Evolutionary conservation across 257 asterid genomes (phyloP).

Genomic region (Euphrasia confusa): DNA sequence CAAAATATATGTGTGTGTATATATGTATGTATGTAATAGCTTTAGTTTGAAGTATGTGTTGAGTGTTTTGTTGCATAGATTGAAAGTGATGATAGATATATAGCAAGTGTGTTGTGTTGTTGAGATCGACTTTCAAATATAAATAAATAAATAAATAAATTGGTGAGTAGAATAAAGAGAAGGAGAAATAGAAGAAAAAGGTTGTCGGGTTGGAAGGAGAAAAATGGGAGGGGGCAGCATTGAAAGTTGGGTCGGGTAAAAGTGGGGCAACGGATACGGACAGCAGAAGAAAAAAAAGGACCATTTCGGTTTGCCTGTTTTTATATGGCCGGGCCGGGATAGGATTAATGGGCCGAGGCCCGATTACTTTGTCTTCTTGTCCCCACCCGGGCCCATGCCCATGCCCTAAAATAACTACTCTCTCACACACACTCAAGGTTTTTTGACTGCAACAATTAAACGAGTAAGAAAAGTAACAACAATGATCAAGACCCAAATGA

Average conservation of each 20-base stretch:
- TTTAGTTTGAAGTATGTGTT: conserved; percentile 25
- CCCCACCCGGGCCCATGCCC: not conserved
- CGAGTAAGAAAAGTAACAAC: too few relatives aligned
- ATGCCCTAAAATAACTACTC: not conserved
- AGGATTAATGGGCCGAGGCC: not conserved
- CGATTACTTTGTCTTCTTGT: not conserved
- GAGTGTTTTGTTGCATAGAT: not conserved
- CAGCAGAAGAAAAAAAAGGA: conserved; percentile 28
- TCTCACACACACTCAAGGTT: not conserved
- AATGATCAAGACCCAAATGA: too few relatives aligned
- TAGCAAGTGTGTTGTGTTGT: not conserved
- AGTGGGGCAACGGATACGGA: conserved; percentile 47
- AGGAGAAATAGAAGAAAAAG: not conserved
- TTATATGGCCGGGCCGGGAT: not conserved
- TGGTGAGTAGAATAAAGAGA: conserved; percentile 7
- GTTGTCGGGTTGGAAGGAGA: conserved; percentile 36
- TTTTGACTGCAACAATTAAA: too few relatives aligned
- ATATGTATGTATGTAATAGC: not conserved
- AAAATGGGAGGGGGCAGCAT: conserved; percentile 33
- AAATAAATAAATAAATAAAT: not conserved
- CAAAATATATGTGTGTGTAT: not conserved
- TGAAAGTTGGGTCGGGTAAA: conserved; percentile 67
- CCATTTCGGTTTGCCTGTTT: not conserved
- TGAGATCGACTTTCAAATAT: too few relatives aligned
- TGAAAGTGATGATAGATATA: not conserved